Conservation (phyloP, 306 rosid species). For the Hippophae gyantsensis region DNA sequence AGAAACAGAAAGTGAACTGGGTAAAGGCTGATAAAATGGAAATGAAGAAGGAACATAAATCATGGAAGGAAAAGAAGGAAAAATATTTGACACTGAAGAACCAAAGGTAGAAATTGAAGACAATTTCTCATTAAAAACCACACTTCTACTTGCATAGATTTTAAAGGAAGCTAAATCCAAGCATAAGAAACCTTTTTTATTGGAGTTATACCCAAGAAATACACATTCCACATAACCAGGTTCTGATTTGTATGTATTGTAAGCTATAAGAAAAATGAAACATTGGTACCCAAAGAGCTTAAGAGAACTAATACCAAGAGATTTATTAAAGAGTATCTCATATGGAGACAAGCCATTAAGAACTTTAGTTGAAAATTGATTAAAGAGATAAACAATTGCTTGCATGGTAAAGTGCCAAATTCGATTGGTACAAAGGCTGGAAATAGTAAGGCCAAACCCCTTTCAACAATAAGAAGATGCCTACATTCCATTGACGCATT, state of each 20-base stretch:
- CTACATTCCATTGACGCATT: background rate
- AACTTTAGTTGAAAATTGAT: background rate
- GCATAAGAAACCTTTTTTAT: background rate
- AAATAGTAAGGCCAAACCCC: background rate
- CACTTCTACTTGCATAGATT: background rate
- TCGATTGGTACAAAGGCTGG: background rate
- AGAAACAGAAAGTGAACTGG: no score
- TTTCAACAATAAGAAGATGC: background rate
- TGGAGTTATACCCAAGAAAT: background rate
- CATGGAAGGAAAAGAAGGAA: no score
- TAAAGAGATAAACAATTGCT: background rate
- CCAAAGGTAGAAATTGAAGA: no score
- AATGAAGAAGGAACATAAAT: no score
- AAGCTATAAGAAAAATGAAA: background rate
- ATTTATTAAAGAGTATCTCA: background rate
- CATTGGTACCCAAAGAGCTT: background rate
- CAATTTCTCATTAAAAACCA: background rate
- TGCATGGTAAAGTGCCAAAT: background rate
- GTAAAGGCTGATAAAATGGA: no score
- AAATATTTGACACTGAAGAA: no score
- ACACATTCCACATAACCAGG: background rate
- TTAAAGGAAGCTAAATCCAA: background rate
- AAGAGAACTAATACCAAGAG: background rate
- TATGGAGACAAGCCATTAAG: background rate
- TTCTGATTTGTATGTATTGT: background rate